Evolutionary conservation across 2,329 filamentous ascomycete genomes (phyloP).

Genomic region (Cordyceps militaris): DNA sequence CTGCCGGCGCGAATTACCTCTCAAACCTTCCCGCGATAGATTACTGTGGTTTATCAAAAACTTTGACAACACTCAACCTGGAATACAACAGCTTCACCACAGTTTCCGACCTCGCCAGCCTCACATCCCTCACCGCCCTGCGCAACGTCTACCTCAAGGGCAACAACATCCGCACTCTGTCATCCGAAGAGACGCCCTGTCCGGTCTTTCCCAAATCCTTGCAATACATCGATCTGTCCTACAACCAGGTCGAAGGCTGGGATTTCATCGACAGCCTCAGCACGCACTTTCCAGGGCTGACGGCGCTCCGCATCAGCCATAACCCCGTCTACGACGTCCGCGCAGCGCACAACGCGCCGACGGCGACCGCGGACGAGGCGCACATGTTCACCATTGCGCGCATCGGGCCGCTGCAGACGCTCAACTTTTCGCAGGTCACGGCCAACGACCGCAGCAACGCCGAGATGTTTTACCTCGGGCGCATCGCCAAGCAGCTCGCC

Average conservation of each 20-base stretch:
- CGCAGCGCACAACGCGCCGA: conserved; percentile 33
- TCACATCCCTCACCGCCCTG: conserved; percentile 45
- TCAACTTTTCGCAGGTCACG: conserved; percentile 71
- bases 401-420: conserved; percentile 55
- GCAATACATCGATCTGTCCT: conserved; percentile 64
- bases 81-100: conserved; percentile 64
- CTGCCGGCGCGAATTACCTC: conserved; percentile 53
- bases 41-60: conserved; percentile 36
- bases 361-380: conserved; percentile 63
- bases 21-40: conserved; percentile 38
- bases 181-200: conserved; percentile 16
- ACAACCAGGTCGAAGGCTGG: conserved; percentile 65
- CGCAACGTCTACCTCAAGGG: conserved; percentile 65
- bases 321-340: conserved; percentile 72
- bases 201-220: conserved; percentile 48
- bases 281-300: conserved; percentile 63
- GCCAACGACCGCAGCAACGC: conserved; percentile 73
- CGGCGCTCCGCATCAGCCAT: conserved; percentile 69
- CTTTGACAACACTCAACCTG: conserved; percentile 57
- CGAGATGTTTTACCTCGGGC: conserved; percentile 86
- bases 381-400: conserved; percentile 85
- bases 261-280: conserved; percentile 64
- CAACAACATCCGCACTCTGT: conserved; percentile 55
- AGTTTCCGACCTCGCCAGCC: conserved; percentile 48
- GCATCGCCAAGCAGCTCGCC: conserved; percentile 70